Percentiles rank a stretch among this genome's conserved stretches.
Conservation (phyloP, 1,284 basidiomycete genomes). For the Ustilago esculenta region DNA sequence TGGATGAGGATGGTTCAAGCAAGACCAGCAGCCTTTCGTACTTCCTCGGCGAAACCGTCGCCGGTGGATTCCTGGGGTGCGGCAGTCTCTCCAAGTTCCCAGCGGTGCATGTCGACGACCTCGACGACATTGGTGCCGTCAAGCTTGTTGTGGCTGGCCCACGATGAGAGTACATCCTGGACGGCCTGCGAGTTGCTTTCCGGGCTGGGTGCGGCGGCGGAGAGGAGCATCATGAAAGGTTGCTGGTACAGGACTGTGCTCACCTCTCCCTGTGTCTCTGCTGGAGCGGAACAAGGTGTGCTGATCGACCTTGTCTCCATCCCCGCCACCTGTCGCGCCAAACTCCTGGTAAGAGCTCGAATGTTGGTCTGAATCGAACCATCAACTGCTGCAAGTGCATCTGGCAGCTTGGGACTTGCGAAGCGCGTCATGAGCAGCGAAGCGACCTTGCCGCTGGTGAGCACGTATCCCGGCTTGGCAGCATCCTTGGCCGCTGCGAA, state of each 20-base stretch:
- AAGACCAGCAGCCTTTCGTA: conserved; percentile 61
- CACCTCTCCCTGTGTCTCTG: conserved; percentile 70
- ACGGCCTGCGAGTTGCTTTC: conserved; percentile 73
- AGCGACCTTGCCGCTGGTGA: conserved; percentile 50
- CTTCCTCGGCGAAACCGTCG: conserved; percentile 56
- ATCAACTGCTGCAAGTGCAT: conserved; percentile 4
- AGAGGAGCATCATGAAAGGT: conserved; percentile 78
- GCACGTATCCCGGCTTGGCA: conserved; percentile 33
- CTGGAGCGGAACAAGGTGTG: conserved; percentile 32
- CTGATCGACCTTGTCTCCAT: conserved; percentile 78
- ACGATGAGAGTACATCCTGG: conserved; percentile 73
- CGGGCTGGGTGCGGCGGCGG: conserved; percentile 46
- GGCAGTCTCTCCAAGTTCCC: conserved; percentile 67
- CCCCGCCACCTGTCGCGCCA: conserved; percentile 86
- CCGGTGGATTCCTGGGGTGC: conserved; percentile 25
- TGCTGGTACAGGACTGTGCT: conserved; percentile 78
- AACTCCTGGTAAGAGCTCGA: conserved; percentile 76
- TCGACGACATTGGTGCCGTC: conserved; percentile 49
- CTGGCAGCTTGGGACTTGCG: conserved; percentile 24
- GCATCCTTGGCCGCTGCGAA: conserved; percentile 71
- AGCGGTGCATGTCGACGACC: conserved; percentile 67
- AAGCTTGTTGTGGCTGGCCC: conserved; percentile 74
- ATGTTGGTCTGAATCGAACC: conserved; percentile 69
- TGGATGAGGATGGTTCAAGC: too few relatives aligned
- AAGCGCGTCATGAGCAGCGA: conserved; percentile 50